phyloP scores from a whole-genome alignment of 2,329 filamentous ascomycete genomes.

The Didymella lethalis region DNA sequence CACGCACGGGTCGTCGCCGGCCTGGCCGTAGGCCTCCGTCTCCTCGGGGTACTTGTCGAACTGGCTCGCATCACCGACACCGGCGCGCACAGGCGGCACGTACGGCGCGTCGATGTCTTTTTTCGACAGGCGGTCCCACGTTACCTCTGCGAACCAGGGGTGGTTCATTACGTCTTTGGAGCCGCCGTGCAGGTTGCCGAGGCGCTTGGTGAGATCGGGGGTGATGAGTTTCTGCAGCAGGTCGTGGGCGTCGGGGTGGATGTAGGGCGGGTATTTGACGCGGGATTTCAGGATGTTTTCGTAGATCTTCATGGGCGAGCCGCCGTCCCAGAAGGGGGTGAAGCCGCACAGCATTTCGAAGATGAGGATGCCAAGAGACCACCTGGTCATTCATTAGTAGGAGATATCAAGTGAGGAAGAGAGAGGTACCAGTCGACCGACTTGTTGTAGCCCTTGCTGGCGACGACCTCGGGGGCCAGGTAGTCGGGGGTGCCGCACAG shows the following conservation, averaged over 20 bases:
- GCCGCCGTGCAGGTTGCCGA: conserved; percentile 93
- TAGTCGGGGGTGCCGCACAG: conserved; percentile 98
- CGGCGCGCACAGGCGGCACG: conserved; percentile 92
- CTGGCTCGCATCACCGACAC: conserved; percentile 92
- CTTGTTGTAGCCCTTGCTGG: conserved; percentile 99
- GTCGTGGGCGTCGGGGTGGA: conserved; percentile 93
- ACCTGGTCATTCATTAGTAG: conserved; percentile 66
- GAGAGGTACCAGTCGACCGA: conserved; percentile 90
- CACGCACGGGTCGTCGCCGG: conserved; percentile 85
- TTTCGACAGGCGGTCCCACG: conserved; percentile 90
- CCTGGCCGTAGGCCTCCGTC: conserved; percentile 85
- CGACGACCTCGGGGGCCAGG: conserved; percentile 96
- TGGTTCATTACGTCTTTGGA: conserved; percentile 94
- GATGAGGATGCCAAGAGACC: conserved; percentile 97
- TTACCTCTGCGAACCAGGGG: conserved; percentile 96
- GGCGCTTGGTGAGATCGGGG: conserved; percentile 88
- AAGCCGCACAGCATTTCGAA: conserved; percentile 99
- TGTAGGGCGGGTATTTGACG: conserved; percentile 96
- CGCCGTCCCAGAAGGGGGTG: conserved; percentile 98
- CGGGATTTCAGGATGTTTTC: conserved; percentile 97
- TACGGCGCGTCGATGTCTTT: conserved; percentile 99
- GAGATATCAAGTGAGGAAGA: conserved; percentile 21
- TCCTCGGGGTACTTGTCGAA: conserved; percentile 99
- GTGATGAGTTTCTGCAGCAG: conserved; percentile 93
- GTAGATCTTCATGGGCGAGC: conserved; percentile 98